A percentile compares a stretch with the other conserved stretches of the same genome.
Evolutionary conservation across 192 early-diverging fungal species (phyloP).

Genomic region (Gryganskiella cystojenkinii): DNA sequence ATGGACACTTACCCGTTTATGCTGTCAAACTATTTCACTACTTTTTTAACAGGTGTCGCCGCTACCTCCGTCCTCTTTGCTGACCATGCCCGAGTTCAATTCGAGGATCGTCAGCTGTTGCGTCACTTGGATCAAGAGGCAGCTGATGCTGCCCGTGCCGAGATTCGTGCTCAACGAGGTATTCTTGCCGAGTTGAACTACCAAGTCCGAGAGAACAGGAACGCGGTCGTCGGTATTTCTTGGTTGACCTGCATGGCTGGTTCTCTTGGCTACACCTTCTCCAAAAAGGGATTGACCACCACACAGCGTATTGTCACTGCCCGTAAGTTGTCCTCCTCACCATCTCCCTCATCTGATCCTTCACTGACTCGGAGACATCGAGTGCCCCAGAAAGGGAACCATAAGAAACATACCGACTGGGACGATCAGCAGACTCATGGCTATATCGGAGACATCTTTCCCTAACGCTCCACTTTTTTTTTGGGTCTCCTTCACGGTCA

Average conservation of each 20-base stretch:
- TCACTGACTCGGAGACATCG: too few species aligned
- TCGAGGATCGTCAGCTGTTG: constrained; percentile 40
- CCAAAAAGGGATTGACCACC: constrained; percentile 42
- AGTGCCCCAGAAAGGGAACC: too few species aligned
- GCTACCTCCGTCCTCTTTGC: constrained; percentile 37
- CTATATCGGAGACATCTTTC: too few species aligned
- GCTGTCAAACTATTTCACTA: neutral
- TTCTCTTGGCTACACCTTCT: constrained; percentile 46
- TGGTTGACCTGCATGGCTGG: constrained; percentile 47
- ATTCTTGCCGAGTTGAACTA: constrained; percentile 32
- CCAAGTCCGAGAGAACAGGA: constrained; percentile 50
- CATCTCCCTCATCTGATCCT: too few species aligned
- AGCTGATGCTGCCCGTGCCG: constrained; percentile 31
- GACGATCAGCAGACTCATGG: too few species aligned
- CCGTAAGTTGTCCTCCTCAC: constrained; percentile 10
- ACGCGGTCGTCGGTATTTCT: constrained; percentile 42
- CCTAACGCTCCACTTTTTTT: too few species aligned
- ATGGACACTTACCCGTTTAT: neutral
- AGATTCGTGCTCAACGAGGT: constrained; percentile 44
- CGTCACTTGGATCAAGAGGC: constrained; percentile 50
- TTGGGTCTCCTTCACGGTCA: neutral
- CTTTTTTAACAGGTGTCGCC: constrained; percentile 34
- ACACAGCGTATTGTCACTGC: constrained; percentile 52
- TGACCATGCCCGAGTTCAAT: constrained; percentile 44
- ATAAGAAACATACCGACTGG: too few species aligned